Conservation (phyloP, 768 basidiomycete genomes). For the Calocybe gangraenosa region DNA sequence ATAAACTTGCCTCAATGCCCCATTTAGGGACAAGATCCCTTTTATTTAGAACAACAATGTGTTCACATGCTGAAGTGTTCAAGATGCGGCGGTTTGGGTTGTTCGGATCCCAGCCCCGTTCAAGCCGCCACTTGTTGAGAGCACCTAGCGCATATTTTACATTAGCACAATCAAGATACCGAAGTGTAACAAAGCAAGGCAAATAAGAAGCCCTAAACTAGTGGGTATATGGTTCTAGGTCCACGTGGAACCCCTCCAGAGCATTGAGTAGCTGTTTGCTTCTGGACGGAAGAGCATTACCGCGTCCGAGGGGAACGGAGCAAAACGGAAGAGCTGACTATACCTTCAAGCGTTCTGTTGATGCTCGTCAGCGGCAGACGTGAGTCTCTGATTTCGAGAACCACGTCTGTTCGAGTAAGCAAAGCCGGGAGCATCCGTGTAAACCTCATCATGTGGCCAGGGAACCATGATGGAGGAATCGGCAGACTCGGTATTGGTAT, state of each 20-base stretch:
- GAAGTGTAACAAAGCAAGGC: no score
- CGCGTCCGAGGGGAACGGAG: slow-evolving; percentile 22
- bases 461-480: slow-evolving; percentile 87
- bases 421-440: slow-evolving; percentile 70
- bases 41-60: slow-evolving; percentile 90
- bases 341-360: slow-evolving; percentile 85
- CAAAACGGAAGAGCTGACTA: slow-evolving; percentile 30
- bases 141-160: slow-evolving; percentile 38
- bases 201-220: no score
- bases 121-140: slow-evolving; percentile 63
- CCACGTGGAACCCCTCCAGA: background rate
- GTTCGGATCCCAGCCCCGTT: slow-evolving; percentile 55
- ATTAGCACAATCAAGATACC: no score
- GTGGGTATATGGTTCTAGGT: background rate
- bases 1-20: slow-evolving; percentile 72
- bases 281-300: background rate
- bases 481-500: slow-evolving; percentile 48
- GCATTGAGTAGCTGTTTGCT: slow-evolving; percentile 1
- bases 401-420: slow-evolving; percentile 80
- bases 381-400: slow-evolving; percentile 92
- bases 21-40: slow-evolving; percentile 85
- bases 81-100: slow-evolving; percentile 34
- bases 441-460: slow-evolving; percentile 93
- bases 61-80: slow-evolving; percentile 58
- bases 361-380: slow-evolving; percentile 92